phyloP scores from a whole-genome alignment of 2,329 filamentous ascomycete species.

The Trichoderma semiorbis region DNA sequence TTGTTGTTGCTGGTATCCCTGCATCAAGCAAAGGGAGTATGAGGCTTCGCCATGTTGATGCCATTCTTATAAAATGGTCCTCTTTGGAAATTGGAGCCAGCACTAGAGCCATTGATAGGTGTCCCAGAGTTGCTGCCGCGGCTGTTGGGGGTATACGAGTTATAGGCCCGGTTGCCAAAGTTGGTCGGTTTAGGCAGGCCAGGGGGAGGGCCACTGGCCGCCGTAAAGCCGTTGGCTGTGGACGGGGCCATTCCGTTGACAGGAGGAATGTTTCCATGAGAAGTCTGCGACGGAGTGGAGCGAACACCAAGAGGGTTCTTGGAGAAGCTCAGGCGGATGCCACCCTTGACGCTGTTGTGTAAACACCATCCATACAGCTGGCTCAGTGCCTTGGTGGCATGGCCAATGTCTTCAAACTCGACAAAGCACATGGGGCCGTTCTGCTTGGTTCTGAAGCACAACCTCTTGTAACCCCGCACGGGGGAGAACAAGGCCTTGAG shows the following conservation, averaged over 20 bases:
- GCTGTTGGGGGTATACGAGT: not conserved
- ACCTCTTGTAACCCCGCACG: constrained; percentile 89
- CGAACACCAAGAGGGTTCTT: constrained; percentile 95
- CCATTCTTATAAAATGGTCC: not conserved
- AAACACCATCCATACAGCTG: constrained; percentile 84
- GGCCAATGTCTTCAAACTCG: constrained; percentile 91
- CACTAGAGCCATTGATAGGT: not conserved
- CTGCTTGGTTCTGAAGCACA: constrained; percentile 91
- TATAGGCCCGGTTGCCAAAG: constrained; percentile 41
- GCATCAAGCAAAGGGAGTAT: not conserved
- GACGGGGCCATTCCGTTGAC: constrained; percentile 59
- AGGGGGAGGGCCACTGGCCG: constrained; percentile 73
- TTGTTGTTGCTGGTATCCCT: not conserved
- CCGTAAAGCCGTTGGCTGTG: constrained; percentile 57
- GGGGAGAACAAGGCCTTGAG: constrained; percentile 91
- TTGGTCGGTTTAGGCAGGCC: constrained; percentile 75
- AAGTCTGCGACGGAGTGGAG: constrained; percentile 47
- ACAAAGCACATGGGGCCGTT: constrained; percentile 99
- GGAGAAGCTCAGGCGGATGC: constrained; percentile 92
- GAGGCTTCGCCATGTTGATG: not conserved
- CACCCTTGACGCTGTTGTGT: constrained; percentile 90
- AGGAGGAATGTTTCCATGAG: constrained; percentile 44
- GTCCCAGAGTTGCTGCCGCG: not conserved
- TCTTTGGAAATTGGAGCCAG: not conserved
- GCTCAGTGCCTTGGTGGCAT: constrained; percentile 84